Evolutionary conservation across 2,329 filamentous ascomycete species (phyloP).

Genomic region (Fusarium sambucinum): DNA sequence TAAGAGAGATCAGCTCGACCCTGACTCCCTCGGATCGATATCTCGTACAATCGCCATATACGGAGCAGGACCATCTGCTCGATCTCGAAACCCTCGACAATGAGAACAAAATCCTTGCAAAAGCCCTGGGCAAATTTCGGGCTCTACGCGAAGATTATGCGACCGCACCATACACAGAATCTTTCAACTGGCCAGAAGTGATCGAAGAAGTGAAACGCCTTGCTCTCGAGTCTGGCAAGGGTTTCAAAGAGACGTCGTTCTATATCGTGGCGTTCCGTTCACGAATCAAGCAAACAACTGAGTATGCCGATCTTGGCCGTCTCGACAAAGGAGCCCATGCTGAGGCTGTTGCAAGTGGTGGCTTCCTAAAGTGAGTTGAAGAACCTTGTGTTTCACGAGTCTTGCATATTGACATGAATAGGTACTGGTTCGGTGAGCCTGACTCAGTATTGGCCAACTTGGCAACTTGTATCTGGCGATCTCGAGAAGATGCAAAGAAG

Average conservation of each 20-base stretch:
- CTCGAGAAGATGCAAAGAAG: constrained; percentile 68
- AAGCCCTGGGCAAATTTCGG: constrained; percentile 74
- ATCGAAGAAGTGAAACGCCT: constrained; percentile 69
- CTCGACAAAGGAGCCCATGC: constrained; percentile 84
- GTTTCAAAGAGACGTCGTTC: constrained; percentile 74
- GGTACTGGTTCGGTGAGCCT: constrained; percentile 88
- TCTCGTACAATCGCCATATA: constrained; percentile 81
- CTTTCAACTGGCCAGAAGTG: constrained; percentile 81
- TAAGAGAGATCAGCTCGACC: constrained; percentile 42
- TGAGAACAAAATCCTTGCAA: constrained; percentile 76
- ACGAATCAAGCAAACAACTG: constrained; percentile 73
- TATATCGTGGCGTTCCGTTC: constrained; percentile 90
- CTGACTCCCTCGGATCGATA: constrained; percentile 43
- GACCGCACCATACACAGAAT: constrained; percentile 76
- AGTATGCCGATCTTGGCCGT: constrained; percentile 74
- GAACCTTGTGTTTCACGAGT: neutral
- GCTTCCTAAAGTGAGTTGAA: constrained; percentile 77
- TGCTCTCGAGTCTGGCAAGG: constrained; percentile 56
- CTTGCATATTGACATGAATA: constrained; percentile 49
- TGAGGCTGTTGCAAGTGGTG: constrained; percentile 83
- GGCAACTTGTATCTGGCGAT: constrained; percentile 80
- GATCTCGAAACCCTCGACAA: constrained; percentile 75
- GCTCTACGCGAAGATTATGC: constrained; percentile 79
- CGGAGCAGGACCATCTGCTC: constrained; percentile 76
- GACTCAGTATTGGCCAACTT: constrained; percentile 79